phyloP scores from a whole-genome alignment of 805 yeast species.

The Teunomyces cretensis region DNA sequence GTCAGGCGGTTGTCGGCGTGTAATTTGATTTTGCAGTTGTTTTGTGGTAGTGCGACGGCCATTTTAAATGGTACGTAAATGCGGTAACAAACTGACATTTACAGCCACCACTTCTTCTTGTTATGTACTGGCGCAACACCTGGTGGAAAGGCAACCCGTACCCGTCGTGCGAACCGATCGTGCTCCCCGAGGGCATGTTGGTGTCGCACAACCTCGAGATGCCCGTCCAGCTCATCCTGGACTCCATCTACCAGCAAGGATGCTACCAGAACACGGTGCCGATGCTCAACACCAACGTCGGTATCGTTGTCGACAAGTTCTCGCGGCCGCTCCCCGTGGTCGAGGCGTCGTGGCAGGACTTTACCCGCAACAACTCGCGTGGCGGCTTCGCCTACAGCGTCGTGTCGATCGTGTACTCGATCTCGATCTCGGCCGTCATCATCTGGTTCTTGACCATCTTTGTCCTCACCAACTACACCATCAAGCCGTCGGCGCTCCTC shows the following conservation, averaged over 20 bases:
- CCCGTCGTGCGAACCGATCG: slow-evolving; percentile 31
- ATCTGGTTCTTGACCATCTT: slow-evolving; percentile 62
- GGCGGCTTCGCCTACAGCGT: slow-evolving; percentile 56
- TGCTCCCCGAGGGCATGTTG: slow-evolving; percentile 33
- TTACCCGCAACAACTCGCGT: slow-evolving; percentile 25
- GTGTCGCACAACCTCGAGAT: slow-evolving; percentile 24
- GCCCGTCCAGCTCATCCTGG: slow-evolving; percentile 21
- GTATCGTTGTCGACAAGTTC: slow-evolving; percentile 26
- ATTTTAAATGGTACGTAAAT: too few species aligned
- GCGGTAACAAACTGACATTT: too few species aligned
- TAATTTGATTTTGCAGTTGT: too few species aligned
- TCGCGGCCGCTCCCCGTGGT: slow-evolving; percentile 43
- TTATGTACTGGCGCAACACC: slow-evolving; percentile 37
- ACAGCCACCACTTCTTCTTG: too few species aligned
- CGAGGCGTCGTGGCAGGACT: slow-evolving; percentile 48
- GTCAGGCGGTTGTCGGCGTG: too few species aligned
- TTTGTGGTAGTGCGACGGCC: too few species aligned
- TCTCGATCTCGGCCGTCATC: slow-evolving; percentile 64
- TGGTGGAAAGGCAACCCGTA: slow-evolving; percentile 22
- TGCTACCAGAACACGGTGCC: slow-evolving; percentile 35
- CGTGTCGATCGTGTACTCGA: slow-evolving; percentile 60
- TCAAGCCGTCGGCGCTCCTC: slow-evolving; percentile 56
- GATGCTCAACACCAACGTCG: slow-evolving; percentile 38
- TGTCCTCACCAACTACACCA: slow-evolving; percentile 63
- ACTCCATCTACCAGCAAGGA: slow-evolving; percentile 28